phyloP scores from a whole-genome alignment of 1,284 basidiomycete species.

The Dichomitus squalens region DNA sequence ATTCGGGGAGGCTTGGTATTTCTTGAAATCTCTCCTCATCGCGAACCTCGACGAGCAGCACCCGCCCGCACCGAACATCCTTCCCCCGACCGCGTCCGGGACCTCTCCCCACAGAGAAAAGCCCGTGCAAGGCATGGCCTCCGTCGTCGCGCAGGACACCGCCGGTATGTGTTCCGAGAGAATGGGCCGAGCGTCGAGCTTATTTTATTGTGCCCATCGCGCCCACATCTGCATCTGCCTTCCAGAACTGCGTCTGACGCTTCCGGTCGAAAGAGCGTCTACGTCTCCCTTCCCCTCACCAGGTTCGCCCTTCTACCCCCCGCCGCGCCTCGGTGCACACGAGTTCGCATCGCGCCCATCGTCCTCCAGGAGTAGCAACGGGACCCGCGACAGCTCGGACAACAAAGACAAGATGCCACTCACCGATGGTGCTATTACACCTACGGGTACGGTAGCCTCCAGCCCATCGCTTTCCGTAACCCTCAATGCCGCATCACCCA shows the following conservation, averaged over 20 bases:
- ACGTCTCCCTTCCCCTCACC: constrained; percentile 69
- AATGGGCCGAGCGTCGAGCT: constrained; percentile 9
- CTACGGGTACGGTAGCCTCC: constrained; percentile 17
- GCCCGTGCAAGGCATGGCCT: constrained; percentile 17
- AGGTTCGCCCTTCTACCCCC: constrained; percentile 65
- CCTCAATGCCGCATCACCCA: constrained; percentile 22
- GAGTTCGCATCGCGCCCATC: constrained; percentile 60
- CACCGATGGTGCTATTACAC: constrained; percentile 29
- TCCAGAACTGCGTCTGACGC: constrained; percentile 43
- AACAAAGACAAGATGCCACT: constrained; percentile 16
- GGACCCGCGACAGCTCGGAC: constrained; percentile 26
- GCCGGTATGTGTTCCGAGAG: constrained; percentile 13
- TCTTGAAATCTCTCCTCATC: constrained; percentile 23
- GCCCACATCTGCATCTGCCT: constrained; percentile 7
- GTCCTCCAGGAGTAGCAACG: constrained; percentile 31
- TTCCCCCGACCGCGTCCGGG: neutral
- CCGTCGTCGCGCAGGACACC: constrained; percentile 21
- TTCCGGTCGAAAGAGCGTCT: constrained; percentile 47
- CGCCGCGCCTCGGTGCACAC: constrained; percentile 61
- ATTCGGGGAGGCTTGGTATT: constrained; percentile 17
- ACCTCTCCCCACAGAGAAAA: neutral
- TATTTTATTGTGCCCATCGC: constrained; percentile 19
- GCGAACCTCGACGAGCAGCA: constrained; percentile 23
- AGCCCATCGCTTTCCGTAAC: constrained; percentile 15
- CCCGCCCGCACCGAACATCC: constrained; percentile 5